Evolutionary conservation across 441 rosid species (phyloP).

Genomic region (Brassica hybrid): DNA sequence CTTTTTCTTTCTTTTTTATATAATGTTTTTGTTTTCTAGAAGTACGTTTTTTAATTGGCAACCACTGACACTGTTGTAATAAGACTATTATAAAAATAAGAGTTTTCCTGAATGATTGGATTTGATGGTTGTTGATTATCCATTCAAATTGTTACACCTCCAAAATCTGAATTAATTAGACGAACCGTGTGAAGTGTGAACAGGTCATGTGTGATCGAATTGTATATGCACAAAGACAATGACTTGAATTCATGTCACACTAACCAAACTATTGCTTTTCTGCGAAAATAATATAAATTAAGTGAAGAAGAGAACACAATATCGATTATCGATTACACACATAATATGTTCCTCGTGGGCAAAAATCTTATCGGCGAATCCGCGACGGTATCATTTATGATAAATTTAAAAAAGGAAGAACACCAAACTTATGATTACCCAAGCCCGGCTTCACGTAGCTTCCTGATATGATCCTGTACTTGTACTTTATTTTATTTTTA

Average conservation of each 20-base stretch:
- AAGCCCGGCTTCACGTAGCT: constrained; percentile 29
- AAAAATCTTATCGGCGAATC: too few relatives aligned
- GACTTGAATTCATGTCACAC: constrained; percentile 23
- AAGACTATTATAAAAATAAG: too few relatives aligned
- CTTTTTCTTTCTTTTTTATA: not conserved
- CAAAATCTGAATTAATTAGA: constrained; percentile 10
- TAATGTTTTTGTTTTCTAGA: too few relatives aligned
- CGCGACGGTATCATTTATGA: too few relatives aligned
- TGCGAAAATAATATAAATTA: not conserved
- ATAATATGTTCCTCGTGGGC: constrained; percentile 35
- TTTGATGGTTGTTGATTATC: not conserved
- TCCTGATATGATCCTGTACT: constrained; percentile 24
- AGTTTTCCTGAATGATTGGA: not conserved
- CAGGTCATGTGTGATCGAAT: constrained; percentile 7
- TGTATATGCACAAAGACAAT: constrained; percentile 5
- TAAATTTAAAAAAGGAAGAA: constrained; percentile 10
- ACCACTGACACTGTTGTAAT: not conserved
- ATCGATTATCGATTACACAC: not conserved
- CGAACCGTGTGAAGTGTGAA: constrained; percentile 34
- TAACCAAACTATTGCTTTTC: constrained; percentile 26
- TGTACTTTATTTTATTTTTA: not conserved
- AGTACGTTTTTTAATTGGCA: not conserved
- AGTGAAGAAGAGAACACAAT: not conserved
- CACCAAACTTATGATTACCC: not conserved
- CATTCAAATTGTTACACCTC: not conserved